Evolutionary conservation across 768 basidiomycete species (phyloP).

Genomic region (Termitomyces sp.): DNA sequence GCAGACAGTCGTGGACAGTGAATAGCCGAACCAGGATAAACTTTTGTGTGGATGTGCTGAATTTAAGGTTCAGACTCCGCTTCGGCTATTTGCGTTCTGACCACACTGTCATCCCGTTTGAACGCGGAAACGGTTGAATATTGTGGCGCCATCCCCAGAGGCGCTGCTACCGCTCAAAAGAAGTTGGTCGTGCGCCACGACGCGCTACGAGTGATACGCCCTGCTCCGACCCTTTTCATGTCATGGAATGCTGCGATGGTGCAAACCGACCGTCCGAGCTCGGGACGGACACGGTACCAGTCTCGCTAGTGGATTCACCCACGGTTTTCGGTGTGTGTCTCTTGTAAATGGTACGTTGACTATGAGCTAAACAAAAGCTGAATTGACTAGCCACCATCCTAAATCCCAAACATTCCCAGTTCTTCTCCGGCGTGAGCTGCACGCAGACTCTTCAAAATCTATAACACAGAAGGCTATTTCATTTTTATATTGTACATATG

Average conservation of each 20-base stretch:
- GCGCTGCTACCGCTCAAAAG: neutral
- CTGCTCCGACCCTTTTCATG: slow-evolving; percentile 27
- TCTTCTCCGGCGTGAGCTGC: neutral
- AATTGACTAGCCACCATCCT: neutral
- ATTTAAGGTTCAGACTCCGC: slow-evolving; percentile 28
- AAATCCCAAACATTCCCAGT: neutral
- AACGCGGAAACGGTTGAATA: neutral
- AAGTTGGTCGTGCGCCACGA: slow-evolving; percentile 9
- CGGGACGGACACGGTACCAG: slow-evolving; percentile 30
- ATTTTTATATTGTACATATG: neutral
- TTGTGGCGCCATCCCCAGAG: neutral
- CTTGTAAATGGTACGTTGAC: neutral
- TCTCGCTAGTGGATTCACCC: neutral
- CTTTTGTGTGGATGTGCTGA: slow-evolving; percentile 30
- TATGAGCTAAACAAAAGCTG: neutral
- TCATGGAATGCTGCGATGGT: slow-evolving; percentile 84
- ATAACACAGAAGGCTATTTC: slow-evolving; percentile 1
- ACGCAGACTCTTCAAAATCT: neutral
- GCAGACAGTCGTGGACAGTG: slow-evolving; percentile 41
- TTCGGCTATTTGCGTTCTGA: slow-evolving; percentile 17
- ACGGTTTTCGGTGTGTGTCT: neutral
- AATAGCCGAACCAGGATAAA: slow-evolving; percentile 9
- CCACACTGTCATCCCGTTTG: too few species aligned
- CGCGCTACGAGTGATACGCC: slow-evolving; percentile 14
- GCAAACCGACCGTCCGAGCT: slow-evolving; percentile 45